phyloP scores from a whole-genome alignment of 225 moss, liverwort and hornwort species.

The Physcomitrium patens region DNA sequence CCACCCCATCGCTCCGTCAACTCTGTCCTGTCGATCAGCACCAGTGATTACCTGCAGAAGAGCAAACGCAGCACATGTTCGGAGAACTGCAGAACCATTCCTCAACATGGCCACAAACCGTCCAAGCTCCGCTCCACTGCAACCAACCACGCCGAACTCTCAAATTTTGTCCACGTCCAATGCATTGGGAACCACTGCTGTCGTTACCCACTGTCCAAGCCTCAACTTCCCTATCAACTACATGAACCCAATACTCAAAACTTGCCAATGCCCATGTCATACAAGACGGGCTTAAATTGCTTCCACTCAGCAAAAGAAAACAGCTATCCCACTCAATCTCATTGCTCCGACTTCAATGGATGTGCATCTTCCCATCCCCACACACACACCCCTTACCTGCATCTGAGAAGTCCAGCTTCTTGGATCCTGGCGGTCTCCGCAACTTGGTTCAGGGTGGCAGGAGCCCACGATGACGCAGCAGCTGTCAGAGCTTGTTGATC shows the following conservation, averaged over 20 bases:
- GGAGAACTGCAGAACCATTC: conserved; percentile 71
- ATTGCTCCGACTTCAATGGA: no score
- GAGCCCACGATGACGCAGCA: conserved; percentile 82
- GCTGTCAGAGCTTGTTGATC: conserved; percentile 73
- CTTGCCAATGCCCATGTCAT: no score
- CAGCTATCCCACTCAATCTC: no score
- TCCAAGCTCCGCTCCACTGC: conserved; percentile 95
- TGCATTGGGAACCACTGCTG: neutral
- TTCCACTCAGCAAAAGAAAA: no score
- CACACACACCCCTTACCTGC: conserved; percentile 57
- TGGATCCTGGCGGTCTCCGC: conserved; percentile 86
- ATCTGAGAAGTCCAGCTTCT: conserved; percentile 93
- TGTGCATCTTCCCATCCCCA: no score
- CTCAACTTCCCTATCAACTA: no score
- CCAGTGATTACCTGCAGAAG: conserved; percentile 72
- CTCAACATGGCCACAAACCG: conserved; percentile 92
- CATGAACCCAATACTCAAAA: no score
- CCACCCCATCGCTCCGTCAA: neutral
- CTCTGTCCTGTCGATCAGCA: neutral
- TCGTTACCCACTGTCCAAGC: no score
- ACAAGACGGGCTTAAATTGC: no score
- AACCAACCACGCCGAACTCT: conserved; percentile 23
- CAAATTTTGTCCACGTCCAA: neutral
- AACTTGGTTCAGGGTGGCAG: conserved; percentile 61
- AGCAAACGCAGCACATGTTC: conserved; percentile 92